Base-by-base conservation (phyloP, 139 green algal species). In the Chlorella sorokiniana region DNA sequence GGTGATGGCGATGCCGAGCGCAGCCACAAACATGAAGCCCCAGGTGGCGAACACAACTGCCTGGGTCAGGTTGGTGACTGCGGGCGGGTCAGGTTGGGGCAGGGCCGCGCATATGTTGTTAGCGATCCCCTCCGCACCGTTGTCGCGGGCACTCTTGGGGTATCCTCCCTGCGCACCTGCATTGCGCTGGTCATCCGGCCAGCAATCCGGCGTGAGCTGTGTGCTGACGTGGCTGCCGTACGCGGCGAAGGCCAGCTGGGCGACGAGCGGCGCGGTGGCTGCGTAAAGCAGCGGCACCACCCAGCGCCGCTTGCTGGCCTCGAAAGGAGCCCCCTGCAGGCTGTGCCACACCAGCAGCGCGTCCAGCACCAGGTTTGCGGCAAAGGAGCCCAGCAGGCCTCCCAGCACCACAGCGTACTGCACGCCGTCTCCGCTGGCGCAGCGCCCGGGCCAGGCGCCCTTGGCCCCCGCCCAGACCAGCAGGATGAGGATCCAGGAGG, bases 201-300 rank as follows among this genome's bases (percentile, higher is more conserved):
- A 88, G 75, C 86, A 89, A 40, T 71, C 73, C 38, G 83, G 65
- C 29, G 61, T 3, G 35, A 80, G 42, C 10, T 64, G 63, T 1
- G 71, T 63, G 35, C 63, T 41, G 27, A 87, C 59, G 27, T 77
- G 56, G 33, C 79, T 71, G 29, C 86, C 82, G 44, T 80, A 89
- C 3, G 79, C 86, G 63, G 74, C 9, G 10, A 86, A 69, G 1
- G 33, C 64, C 38, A 82, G 33, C 27, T 78, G 62, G 8, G 37
- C 25, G 14, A 84, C 10, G 40, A 85, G 84, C 6, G 84, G 62
- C 10, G 74, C 31, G 29, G 62, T 82, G 42, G 61, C 41, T 14
- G 83, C 40, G 54, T 90, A 90, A 42, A 90, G 84, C 4, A 90
- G 59, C 23, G 85, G 81, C 35, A 72, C 33, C 7, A 87, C 70